Conservation (phyloP, 352 stramenopile species). For the Pythium plurisporium region DNA sequence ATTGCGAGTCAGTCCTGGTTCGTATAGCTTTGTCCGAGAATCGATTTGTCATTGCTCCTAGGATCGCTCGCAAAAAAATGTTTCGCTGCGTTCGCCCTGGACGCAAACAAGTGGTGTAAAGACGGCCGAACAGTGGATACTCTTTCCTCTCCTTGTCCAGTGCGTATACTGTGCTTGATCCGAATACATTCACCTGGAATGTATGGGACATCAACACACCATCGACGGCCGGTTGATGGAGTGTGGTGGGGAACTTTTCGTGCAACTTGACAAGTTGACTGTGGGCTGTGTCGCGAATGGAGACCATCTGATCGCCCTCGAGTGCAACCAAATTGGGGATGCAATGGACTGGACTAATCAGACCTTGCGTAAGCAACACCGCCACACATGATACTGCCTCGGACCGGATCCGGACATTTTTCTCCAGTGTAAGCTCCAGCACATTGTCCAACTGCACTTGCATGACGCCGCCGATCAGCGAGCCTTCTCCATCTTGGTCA, state of each 20-base stretch:
- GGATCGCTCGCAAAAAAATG: constrained; percentile 62
- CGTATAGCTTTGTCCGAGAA: constrained; percentile 57
- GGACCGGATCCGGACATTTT: constrained; percentile 54
- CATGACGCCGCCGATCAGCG: constrained; percentile 85
- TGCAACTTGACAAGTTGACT: constrained; percentile 55
- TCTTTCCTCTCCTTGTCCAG: constrained; percentile 67
- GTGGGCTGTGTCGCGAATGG: constrained; percentile 66
- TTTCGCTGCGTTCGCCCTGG: constrained; percentile 33
- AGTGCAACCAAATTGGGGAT: constrained; percentile 77
- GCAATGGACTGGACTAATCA: constrained; percentile 73
- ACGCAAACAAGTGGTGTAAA: constrained; percentile 68
- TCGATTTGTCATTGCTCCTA: no score
- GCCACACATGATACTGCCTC: constrained; percentile 66
- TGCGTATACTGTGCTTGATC: constrained; percentile 37
- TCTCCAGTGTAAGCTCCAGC: constrained; percentile 45
- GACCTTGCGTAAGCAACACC: constrained; percentile 66
- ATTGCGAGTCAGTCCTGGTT: constrained; percentile 18
- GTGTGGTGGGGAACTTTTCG: constrained; percentile 48
- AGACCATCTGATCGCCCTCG: constrained; percentile 63
- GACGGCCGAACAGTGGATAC: constrained; percentile 62
- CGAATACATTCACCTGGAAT: constrained; percentile 66
- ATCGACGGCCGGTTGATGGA: constrained; percentile 50
- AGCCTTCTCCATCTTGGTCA: constrained; percentile 82
- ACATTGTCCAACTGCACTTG: constrained; percentile 74
- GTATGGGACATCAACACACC: constrained; percentile 59